phyloP scores from a whole-genome alignment of 2,329 filamentous ascomycete species.

The Trichoderma afroharzianum region DNA sequence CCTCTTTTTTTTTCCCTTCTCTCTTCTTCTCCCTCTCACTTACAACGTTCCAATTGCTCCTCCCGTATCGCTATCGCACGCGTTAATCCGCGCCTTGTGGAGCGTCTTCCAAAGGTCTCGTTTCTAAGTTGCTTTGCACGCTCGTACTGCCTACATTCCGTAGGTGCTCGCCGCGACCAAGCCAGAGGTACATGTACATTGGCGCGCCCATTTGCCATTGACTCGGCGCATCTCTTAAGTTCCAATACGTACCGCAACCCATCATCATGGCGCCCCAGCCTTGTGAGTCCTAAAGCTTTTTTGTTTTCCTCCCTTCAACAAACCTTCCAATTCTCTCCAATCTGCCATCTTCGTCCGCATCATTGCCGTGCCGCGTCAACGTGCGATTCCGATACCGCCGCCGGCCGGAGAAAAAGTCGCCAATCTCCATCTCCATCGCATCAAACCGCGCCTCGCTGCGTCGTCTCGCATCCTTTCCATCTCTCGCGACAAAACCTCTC shows the following conservation, averaged over 20 bases:
- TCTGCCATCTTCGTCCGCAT: background rate
- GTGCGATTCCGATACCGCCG: background rate
- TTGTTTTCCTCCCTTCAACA: constrained; percentile 8
- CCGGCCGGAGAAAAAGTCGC: background rate
- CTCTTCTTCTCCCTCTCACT: background rate
- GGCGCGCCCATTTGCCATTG: background rate
- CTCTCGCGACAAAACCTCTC: background rate
- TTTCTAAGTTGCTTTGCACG: background rate
- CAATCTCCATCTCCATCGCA: background rate
- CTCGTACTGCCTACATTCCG: constrained; percentile 10
- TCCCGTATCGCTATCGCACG: background rate
- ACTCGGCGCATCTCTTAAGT: background rate
- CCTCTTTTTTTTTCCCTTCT: background rate
- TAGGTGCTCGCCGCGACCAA: background rate
- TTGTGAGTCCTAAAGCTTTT: constrained; percentile 23
- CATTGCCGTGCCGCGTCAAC: background rate
- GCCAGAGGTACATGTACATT: constrained; percentile 2
- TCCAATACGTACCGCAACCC: constrained; percentile 9
- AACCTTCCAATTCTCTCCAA: background rate
- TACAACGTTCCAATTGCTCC: background rate
- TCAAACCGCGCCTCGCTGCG: background rate
- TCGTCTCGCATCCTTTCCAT: background rate
- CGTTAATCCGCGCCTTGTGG: constrained; percentile 14
- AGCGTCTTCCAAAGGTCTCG: constrained; percentile 2
- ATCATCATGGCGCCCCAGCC: constrained; percentile 29